Percentiles rank a stretch among this genome's conserved stretches.
Evolutionary conservation across 371 early-diverging fungal genomes (phyloP).

Genomic region (Saksenaea vasiformis): DNA sequence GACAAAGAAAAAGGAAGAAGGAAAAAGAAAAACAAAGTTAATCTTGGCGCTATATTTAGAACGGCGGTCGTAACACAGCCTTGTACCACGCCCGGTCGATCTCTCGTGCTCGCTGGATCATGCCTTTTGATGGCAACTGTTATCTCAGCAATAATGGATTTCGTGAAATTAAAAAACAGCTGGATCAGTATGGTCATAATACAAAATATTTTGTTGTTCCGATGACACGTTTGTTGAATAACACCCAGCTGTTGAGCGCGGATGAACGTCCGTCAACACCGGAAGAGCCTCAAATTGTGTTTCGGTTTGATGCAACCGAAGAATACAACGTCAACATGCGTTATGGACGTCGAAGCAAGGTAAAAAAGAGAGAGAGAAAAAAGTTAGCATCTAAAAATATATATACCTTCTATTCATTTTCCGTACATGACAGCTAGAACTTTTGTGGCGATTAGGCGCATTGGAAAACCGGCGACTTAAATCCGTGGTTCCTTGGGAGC

Average conservation of each 20-base stretch:
- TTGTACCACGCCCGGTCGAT: constrained; percentile 53
- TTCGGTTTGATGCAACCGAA: constrained; percentile 55
- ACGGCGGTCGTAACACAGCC: constrained; percentile 65
- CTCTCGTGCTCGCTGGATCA: constrained; percentile 57
- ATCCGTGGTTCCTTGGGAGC: constrained; percentile 61
- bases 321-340: constrained; percentile 63
- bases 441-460: constrained; percentile 65
- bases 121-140: constrained; percentile 69
- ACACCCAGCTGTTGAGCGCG: constrained; percentile 47
- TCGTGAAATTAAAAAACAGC: constrained; percentile 50
- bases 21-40: not conserved
- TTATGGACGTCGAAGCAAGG: constrained; percentile 69
- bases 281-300: constrained; percentile 70
- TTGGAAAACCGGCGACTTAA: constrained; percentile 50
- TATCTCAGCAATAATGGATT: constrained; percentile 58
- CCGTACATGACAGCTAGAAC: constrained; percentile 43
- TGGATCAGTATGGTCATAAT: constrained; percentile 42
- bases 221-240: constrained; percentile 62
- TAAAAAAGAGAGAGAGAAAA: constrained; percentile 14
- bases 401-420: not conserved
- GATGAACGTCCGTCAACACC: constrained; percentile 57
- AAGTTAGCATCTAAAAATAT: not conserved
- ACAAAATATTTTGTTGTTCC: constrained; percentile 65
- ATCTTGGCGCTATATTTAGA: constrained; percentile 32
- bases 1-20: too few relatives aligned